Base-by-base conservation (phyloP, 345 rosid genomes). In the Lumnitzera littorea region DNA sequence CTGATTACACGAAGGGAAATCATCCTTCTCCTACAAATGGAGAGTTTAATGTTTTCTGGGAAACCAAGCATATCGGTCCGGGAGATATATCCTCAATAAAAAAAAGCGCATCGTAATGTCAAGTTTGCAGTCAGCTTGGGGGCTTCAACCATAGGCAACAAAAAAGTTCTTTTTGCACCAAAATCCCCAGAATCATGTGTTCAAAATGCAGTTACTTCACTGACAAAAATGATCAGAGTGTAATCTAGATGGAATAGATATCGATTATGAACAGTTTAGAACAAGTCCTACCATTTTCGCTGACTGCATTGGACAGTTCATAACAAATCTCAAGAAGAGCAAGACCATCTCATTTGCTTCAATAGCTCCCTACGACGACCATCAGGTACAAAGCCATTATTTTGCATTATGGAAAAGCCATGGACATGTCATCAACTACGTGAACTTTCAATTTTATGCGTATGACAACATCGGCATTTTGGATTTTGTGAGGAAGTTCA, bases 401-500 rank as follows among this genome's bases (percentile, higher is more conserved):
- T 12, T 24, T 41, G 74, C 84, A 53, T 61, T 74, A 70, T 78
- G 87, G 87, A 70, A 56, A 43, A 72, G 72, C 52, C 70, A 82
- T 50, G 65, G 81, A 8, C 15, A 63, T 60, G 46, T 62, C 27
- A 75, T 78, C 17, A 76, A 78, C 61, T 71, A 71, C 53, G 74
- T 78, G 10, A 81, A 76, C 66, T 81, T 78, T 72, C 81, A 81
- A 50, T 78, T 82, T 51, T 78, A 82, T 0, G 75, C 86, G 0
- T 72, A 67, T 9, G 75, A 70, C 47, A 63, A 75, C 20, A 75
- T 75, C 16, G 29, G 53, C 0, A 72, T 72, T 13, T 59, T 70
- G 9, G 64, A 70, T 48, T 77, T 77, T 54, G 56, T 66, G 58
- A 53, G 65, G 20, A 66, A 71, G 51, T 80, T 64, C 72, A 65